A percentile compares a stretch with the other conserved stretches of the same genome.
phyloP scores from a whole-genome alignment of 1,139 yeast species.

The Meyerozyma guilliermondii region DNA sequence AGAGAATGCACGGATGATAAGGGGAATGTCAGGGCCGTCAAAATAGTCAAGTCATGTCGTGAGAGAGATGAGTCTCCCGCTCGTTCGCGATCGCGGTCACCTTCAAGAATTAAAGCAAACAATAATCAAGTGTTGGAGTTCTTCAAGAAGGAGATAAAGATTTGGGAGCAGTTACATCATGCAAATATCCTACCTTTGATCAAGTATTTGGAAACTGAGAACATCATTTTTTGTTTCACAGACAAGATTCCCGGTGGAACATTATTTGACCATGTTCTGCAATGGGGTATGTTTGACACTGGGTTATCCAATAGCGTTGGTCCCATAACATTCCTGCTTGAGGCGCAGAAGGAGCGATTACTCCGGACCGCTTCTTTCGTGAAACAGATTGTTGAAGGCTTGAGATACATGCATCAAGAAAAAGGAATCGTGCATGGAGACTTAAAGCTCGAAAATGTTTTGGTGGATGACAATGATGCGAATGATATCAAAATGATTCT shows the following conservation, averaged over 20 bases:
- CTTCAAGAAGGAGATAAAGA: constrained; percentile 63
- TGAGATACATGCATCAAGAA: constrained; percentile 63
- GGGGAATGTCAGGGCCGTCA: constrained; percentile 62
- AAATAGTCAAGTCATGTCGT: constrained; percentile 58
- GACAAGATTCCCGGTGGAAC: constrained; percentile 77
- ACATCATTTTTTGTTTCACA: constrained; percentile 69
- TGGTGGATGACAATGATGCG: constrained; percentile 42
- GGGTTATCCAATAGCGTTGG: constrained; percentile 25
- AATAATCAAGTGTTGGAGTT: constrained; percentile 38
- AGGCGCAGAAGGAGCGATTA: constrained; percentile 20
- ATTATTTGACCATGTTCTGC: constrained; percentile 66
- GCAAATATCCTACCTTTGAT: constrained; percentile 59
- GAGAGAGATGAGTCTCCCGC: constrained; percentile 12
- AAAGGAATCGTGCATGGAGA: constrained; percentile 83
- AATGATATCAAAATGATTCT: constrained; percentile 36
- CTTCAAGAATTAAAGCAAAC: constrained; percentile 9
- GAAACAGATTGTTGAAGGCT: constrained; percentile 55
- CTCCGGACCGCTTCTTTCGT: constrained; percentile 26
- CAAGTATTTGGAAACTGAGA: constrained; percentile 55
- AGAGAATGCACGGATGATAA: constrained; percentile 54
- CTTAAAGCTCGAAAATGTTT: constrained; percentile 78
- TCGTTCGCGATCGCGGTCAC: constrained; percentile 8
- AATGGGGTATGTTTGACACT: constrained; percentile 51
- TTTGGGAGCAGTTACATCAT: constrained; percentile 72
- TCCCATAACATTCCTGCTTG: constrained; percentile 27